Base-by-base conservation (phyloP, 1,284 basidiomycete genomes). In the Cryptococcus sp. region DNA sequence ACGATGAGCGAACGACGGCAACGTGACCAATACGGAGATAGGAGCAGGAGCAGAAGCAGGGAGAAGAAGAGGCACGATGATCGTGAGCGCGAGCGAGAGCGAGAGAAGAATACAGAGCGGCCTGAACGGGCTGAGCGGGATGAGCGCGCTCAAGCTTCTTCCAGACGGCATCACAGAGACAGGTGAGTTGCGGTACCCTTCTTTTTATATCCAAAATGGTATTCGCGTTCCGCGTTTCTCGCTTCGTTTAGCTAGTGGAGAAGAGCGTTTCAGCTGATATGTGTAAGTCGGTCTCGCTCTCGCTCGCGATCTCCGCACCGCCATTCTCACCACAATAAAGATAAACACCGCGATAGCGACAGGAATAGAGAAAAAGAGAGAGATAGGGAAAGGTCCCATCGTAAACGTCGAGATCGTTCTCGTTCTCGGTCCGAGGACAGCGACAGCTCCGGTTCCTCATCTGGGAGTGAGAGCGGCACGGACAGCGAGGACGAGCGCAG, bases 401-500 rank as follows among this genome's bases (percentile, higher is more conserved):
- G 53, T 47, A 58, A 41, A 47, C 51, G 45, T 15, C 39, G 46
- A 47, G 56, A 23, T 42, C 47, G n/a, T 50, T 47, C 16, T 59
- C 47, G n/a, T 50, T 47, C 16, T 59, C 47, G 35, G 3, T n/a
- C n/a, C 42, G 42, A 45, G n/a, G 42, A 22, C 42, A 45, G 16
- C 25, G 50, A 5, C 53, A 51, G 22, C 42, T 43, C 41, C 13
- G 60, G 43, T 8, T 65, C 65, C 52, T 65, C 42, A 13, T 61
- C 62, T 13, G 59, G 54, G 17, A 61, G 61, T 19, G 64, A 65
- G 39, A 63, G 59, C 30, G 58, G 62, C 16, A 66, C 66, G 22
- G 57, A 63, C 16, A 66, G 67, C 23, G 58, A 66, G 45, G 65
- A 63, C 20, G 62, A 61, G 68, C 19, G 60, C 39, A 39, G 70